Conservation (phyloP, 2,329 filamentous ascomycete species). For the Rutstroemia sp. region DNA sequence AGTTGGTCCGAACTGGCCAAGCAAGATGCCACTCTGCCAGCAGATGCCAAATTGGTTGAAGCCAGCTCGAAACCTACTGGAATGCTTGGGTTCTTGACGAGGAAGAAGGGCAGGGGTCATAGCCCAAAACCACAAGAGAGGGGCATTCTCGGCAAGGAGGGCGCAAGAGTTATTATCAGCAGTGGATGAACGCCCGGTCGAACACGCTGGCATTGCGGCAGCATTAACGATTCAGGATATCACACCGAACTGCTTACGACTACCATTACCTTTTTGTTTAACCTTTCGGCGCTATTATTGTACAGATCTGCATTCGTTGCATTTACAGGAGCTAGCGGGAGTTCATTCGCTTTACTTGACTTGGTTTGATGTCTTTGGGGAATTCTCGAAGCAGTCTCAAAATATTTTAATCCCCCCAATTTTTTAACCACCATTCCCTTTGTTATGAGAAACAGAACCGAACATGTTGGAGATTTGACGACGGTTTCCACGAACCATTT, state of each 20-base stretch:
- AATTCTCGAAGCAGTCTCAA: background rate
- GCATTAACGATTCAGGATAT: background rate
- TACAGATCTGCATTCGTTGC: background rate
- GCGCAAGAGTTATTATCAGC: slow-evolving; percentile 74
- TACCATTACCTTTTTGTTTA: background rate
- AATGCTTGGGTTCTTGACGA: slow-evolving; percentile 82
- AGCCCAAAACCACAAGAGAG: slow-evolving; percentile 93
- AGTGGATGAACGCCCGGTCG: slow-evolving; percentile 8
- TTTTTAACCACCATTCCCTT: background rate
- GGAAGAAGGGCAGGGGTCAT: slow-evolving; percentile 83
- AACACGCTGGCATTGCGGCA: background rate
- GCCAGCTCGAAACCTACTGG: slow-evolving; percentile 57
- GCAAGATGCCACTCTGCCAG: slow-evolving; percentile 67
- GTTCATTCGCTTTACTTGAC: background rate
- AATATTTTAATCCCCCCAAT: background rate
- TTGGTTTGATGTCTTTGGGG: background rate
- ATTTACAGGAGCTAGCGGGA: background rate
- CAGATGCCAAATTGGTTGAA: slow-evolving; percentile 51
- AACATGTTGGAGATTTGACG: background rate
- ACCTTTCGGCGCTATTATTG: background rate
- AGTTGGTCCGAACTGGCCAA: slow-evolving; percentile 89
- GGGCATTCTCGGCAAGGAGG: slow-evolving; percentile 90
- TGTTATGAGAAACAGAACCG: background rate
- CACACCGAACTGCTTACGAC: background rate
- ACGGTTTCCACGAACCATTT: background rate